A percentile compares a stretch with the other conserved stretches of the same genome.
Conservation (phyloP, 176 grass and related monocot species). For the Luzula sylvatica region DNA sequence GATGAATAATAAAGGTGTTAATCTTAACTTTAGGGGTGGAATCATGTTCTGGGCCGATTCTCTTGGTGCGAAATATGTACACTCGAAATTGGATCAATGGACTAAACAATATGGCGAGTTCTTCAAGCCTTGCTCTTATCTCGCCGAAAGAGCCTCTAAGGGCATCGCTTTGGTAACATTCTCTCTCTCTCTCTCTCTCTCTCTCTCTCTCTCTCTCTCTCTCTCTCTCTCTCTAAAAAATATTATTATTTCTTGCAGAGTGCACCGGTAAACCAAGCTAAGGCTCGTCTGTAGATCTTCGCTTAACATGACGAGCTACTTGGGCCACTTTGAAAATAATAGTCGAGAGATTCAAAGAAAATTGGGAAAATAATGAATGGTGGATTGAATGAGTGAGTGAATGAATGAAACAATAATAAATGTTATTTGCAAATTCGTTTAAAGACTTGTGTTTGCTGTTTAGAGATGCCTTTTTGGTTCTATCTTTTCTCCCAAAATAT, state of each 20-base stretch:
- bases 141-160: slow-evolving; percentile 63
- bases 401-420: no score
- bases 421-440: no score
- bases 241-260: slow-evolving; percentile 41
- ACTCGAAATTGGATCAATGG: slow-evolving; percentile 63
- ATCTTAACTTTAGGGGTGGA: slow-evolving; percentile 46
- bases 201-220: neutral
- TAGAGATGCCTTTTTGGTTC: no score
- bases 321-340: neutral
- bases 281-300: slow-evolving; percentile 50
- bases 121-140: slow-evolving; percentile 80
- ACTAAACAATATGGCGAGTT: slow-evolving; percentile 51
- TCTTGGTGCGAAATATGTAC: slow-evolving; percentile 64
- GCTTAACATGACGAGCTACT: neutral
- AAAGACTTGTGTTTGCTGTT: no score
- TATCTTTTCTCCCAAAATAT: no score
- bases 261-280: slow-evolving; percentile 34
- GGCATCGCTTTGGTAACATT: slow-evolving; percentile 69
- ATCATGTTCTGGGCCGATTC: slow-evolving; percentile 82
- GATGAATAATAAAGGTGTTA: neutral
- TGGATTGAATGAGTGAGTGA: no score
- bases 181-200: neutral
- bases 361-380: no score
- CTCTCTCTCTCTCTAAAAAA: slow-evolving; percentile 6
- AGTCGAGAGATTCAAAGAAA: neutral